Base-by-base conservation (phyloP, 2,329 filamentous ascomycete species). In the Fusarium zealandicum region DNA sequence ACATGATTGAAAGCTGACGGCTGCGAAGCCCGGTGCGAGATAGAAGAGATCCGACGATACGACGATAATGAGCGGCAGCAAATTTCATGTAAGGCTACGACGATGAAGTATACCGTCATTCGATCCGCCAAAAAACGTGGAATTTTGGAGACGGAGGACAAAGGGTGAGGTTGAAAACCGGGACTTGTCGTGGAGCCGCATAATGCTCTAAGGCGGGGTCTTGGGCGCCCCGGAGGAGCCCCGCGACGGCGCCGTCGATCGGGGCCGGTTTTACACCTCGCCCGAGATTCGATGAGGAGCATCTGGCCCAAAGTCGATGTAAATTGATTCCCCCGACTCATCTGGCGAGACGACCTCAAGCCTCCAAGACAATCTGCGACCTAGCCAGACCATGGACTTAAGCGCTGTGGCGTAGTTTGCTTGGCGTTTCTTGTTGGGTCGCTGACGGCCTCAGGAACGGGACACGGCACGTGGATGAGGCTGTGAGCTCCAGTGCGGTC, bases 1-100 rank as follows among this genome's bases (percentile, higher is more conserved):
- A 48, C 72, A 76, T 75, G 54, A 31, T 60, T 3, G 28, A 28
- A 22, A 30, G 20, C 44, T 20, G 20, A 22, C 22, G 40, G 38
- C 30, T 10, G 16, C 11, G 31, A 36, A 13, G n/a, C 36, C 16
- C 4, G 20, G 18, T 31, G 31, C 14, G 20, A 5, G 27, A 25
- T 11, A 32, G 18, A 13, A 18, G 13, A n/a, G 17, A 13, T 14
- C 25, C 18, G 18, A 12, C 27, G 12, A 22, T 31, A 13, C 11
- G 46, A n/a, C 17, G 25, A 33, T 9, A 20, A 38, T n/a, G 28
- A 31, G 25, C 18, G 16, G 17, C 9, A 10, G 32, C 33, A 28
- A 28, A 27, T 51, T 51, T 8, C 46, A 32, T 37, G 3, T 11
- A 16, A 31, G 16, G 4, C 17, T 17, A 25, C 25, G 10, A 36